Conservation (phyloP, 345 rosid species). For the Brassica rapa region DNA sequence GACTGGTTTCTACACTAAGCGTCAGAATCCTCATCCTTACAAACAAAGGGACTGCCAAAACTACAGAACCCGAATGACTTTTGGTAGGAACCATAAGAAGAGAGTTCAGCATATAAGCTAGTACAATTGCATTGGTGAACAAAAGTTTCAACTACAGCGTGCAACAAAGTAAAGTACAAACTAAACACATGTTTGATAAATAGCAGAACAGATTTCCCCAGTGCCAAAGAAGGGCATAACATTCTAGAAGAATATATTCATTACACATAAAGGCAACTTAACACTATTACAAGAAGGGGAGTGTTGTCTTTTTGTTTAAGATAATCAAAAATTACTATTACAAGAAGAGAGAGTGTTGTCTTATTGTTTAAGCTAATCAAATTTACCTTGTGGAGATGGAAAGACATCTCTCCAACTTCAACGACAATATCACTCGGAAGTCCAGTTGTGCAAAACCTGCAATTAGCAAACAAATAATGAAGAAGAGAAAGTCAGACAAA, state of each 20-base stretch:
- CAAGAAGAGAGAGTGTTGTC: background rate
- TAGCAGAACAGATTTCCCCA: background rate
- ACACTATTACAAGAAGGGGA: constrained; percentile 4
- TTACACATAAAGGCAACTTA: background rate
- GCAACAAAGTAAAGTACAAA: background rate
- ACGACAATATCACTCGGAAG: constrained; percentile 90
- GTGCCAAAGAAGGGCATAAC: background rate
- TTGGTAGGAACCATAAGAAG: background rate
- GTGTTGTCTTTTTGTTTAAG: constrained; percentile 3
- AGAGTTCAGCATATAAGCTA: background rate
- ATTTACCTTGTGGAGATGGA: constrained; percentile 96
- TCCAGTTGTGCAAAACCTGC: constrained; percentile 95
- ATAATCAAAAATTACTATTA: constrained; percentile 1
- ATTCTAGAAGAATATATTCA: background rate
- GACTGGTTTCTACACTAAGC: background rate
- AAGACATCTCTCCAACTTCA: constrained; percentile 93
- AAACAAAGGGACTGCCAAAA: background rate
- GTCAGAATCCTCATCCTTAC: background rate
- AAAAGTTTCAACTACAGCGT: background rate
- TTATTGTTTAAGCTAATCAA: constrained; percentile 5
- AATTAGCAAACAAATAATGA: background rate
- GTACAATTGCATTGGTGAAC: background rate
- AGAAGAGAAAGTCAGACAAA: constrained; percentile 20
- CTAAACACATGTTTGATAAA: constrained; percentile 7
- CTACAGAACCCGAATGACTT: background rate